These are phyloP conservation scores for Uncinocarpus reesii DNA, from an alignment of 2,329 filamentous ascomycete genomes.

Conservation along the genomic window DNA sequence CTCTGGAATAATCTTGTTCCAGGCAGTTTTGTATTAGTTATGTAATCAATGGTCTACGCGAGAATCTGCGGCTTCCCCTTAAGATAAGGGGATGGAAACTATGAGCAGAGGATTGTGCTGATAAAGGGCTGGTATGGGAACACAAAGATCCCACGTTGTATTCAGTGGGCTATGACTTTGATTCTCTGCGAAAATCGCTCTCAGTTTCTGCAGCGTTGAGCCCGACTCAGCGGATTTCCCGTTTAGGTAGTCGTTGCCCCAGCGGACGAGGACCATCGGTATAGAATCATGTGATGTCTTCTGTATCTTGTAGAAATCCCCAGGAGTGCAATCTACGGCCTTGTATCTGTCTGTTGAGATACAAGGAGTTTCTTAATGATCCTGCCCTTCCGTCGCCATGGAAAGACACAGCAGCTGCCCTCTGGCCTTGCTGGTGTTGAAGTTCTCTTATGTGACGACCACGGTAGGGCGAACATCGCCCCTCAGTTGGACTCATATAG, in stretches of 20 bases:
- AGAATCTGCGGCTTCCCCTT: not conserved
- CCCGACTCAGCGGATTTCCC: no score
- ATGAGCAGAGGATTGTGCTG: not conserved
- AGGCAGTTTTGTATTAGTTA: not conserved
- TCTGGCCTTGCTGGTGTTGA: conserved; percentile 23
- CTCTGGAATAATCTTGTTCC: not conserved
- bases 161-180: no score
- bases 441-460: conserved; percentile 38
- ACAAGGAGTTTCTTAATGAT: not conserved
- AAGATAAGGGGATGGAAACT: not conserved
- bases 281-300: not conserved
- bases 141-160: no score
- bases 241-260: not conserved
- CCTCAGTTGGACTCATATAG: conserved; percentile 38
- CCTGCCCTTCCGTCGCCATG: not conserved
- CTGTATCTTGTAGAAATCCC: not conserved
- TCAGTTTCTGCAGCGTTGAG: no score
- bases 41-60: not conserved
- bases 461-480: conserved; percentile 30
- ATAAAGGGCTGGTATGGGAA: not conserved
- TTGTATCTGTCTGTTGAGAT: not conserved
- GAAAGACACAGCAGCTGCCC: not conserved
- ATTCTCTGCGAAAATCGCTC: no score
- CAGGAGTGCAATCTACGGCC: not conserved
- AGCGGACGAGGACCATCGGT: not conserved